phyloP scores from a whole-genome alignment of 2,329 filamentous ascomycete species.

The Epichloe aotearoae region DNA sequence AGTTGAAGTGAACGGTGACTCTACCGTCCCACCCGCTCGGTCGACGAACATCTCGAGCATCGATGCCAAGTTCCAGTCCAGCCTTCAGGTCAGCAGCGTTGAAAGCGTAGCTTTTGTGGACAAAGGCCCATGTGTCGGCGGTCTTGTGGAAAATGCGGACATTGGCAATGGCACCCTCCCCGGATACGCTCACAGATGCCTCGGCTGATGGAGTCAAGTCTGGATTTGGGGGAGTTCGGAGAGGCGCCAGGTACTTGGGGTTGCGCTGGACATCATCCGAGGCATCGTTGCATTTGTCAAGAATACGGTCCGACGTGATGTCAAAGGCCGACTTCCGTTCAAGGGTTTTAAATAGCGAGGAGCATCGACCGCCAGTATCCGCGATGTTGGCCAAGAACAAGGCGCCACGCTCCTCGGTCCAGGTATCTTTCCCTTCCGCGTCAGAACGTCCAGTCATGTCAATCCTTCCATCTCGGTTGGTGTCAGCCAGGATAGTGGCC shows the following conservation, averaged over 20 bases:
- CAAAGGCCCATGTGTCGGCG: conserved; percentile 13
- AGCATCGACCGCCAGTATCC: conserved; percentile 16
- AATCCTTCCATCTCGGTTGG: conserved; percentile 21
- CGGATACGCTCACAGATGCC: conserved; percentile 9
- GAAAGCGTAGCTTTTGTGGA: conserved; percentile 17
- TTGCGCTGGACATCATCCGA: conserved; percentile 19
- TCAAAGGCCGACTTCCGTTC: too few relatives aligned
- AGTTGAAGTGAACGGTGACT: conserved; percentile 15
- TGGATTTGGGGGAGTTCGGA: conserved; percentile 17
- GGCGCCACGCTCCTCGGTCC: conserved; percentile 16
- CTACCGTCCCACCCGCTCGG: conserved; percentile 15
- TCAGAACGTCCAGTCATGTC: conserved; percentile 14
- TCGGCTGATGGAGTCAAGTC: conserved; percentile 8
- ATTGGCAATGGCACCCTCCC: conserved; percentile 3
- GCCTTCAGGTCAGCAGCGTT: conserved; percentile 12
- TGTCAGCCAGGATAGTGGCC: conserved; percentile 17
- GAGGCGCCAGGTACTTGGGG: conserved; percentile 18
- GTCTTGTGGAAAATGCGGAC: conserved; percentile 18
- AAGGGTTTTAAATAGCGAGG: too few relatives aligned
- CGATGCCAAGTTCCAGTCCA: conserved; percentile 23
- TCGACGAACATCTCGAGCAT: conserved; percentile 18
- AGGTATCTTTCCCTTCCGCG: conserved; percentile 11
- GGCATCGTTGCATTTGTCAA: conserved; percentile 23
- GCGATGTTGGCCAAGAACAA: conserved; percentile 25
- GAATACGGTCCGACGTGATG: too few relatives aligned